A percentile compares a stretch with the other conserved stretches of the same genome.
Conservation (phyloP, 495 filamentous ascomycete species). For the Xylaria longipes region DNA sequence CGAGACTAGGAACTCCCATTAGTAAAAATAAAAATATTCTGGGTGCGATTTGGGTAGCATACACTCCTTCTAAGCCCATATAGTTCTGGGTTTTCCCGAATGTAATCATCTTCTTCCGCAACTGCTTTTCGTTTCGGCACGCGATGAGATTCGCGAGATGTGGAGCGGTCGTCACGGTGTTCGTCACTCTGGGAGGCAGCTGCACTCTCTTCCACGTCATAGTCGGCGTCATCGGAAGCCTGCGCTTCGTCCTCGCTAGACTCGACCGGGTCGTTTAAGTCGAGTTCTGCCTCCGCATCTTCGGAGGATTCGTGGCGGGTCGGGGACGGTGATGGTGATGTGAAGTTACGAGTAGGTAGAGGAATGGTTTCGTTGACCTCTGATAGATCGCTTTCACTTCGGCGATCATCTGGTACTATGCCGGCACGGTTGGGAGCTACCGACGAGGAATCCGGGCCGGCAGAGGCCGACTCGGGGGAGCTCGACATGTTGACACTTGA, state of each 20-base stretch:
- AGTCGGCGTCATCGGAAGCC: slow-evolving; percentile 82
- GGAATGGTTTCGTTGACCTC: slow-evolving; percentile 48
- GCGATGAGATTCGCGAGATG: slow-evolving; percentile 68
- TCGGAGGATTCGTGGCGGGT: slow-evolving; percentile 62
- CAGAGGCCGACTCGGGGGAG: slow-evolving; percentile 53
- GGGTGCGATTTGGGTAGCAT: slow-evolving; percentile 43
- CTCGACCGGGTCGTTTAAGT: slow-evolving; percentile 45
- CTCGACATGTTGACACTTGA: slow-evolving; percentile 55
- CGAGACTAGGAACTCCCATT: slow-evolving; percentile 53
- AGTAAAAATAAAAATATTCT: slow-evolving; percentile 35
- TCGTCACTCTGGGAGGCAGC: slow-evolving; percentile 56
- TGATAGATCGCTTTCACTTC: slow-evolving; percentile 56
- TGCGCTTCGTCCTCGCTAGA: slow-evolving; percentile 65
- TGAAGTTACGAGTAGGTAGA: slow-evolving; percentile 19
- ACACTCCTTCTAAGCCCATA: slow-evolving; percentile 94
- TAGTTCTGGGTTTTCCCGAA: slow-evolving; percentile 90
- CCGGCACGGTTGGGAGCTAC: slow-evolving; percentile 35
- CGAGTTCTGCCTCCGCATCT: slow-evolving; percentile 73
- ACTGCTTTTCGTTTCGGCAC: slow-evolving; percentile 78
- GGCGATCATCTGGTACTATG: slow-evolving; percentile 39
- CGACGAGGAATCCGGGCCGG: slow-evolving; percentile 49
- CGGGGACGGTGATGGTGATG: slow-evolving; percentile 38
- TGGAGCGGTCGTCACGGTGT: slow-evolving; percentile 63
- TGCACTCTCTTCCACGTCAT: slow-evolving; percentile 69
- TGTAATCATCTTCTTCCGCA: slow-evolving; percentile 77